Percentiles rank a stretch among this genome's conserved stretches.
These are phyloP conservation scores for Psilocybe tampanensis DNA, from an alignment of 768 basidiomycete species.

Conservation along the genomic window DNA sequence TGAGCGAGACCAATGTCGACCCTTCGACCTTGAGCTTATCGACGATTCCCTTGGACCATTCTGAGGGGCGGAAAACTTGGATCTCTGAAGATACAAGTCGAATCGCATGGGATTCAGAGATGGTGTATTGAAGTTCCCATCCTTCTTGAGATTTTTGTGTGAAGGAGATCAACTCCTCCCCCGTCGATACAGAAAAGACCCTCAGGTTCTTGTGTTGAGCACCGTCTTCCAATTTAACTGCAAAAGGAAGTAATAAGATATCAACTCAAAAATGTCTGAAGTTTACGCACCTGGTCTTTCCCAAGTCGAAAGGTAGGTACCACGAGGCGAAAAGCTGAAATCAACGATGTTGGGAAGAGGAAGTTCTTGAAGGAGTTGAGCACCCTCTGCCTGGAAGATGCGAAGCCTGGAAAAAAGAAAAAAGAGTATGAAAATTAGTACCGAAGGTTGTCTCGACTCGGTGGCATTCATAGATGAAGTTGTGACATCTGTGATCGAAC, in stretches of 20 bases:
- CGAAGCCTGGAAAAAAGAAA: slow-evolving; percentile 53
- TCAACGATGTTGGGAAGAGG: slow-evolving; percentile 77
- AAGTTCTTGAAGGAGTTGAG: slow-evolving; percentile 75
- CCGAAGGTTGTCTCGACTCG: neutral
- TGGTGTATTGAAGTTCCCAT: slow-evolving; percentile 92
- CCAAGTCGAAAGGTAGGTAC: slow-evolving; percentile 94
- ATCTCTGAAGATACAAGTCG: slow-evolving; percentile 81
- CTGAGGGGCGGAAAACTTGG: slow-evolving; percentile 80
- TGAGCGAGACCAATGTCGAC: slow-evolving; percentile 73
- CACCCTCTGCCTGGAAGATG: slow-evolving; percentile 75
- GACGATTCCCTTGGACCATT: slow-evolving; percentile 77
- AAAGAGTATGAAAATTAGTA: neutral
- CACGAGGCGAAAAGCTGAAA: slow-evolving; percentile 89
- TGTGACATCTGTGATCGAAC: slow-evolving; percentile 14
- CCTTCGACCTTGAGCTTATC: slow-evolving; percentile 87
- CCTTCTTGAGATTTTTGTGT: slow-evolving; percentile 89
- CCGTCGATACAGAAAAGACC: slow-evolving; percentile 84
- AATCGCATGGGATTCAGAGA: slow-evolving; percentile 85
- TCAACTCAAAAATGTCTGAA: neutral
- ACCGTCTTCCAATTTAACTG: slow-evolving; percentile 88
- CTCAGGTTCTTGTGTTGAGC: slow-evolving; percentile 92
- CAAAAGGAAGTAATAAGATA: neutral
- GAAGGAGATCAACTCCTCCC: slow-evolving; percentile 85
- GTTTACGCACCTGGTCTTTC: slow-evolving; percentile 72
- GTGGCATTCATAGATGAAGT: slow-evolving; percentile 11